Evolutionary conservation across 1,284 basidiomycete genomes (phyloP), one percentile per base, ranked within the genome.

Genomic region (Leccinum fuscescens): DNA sequence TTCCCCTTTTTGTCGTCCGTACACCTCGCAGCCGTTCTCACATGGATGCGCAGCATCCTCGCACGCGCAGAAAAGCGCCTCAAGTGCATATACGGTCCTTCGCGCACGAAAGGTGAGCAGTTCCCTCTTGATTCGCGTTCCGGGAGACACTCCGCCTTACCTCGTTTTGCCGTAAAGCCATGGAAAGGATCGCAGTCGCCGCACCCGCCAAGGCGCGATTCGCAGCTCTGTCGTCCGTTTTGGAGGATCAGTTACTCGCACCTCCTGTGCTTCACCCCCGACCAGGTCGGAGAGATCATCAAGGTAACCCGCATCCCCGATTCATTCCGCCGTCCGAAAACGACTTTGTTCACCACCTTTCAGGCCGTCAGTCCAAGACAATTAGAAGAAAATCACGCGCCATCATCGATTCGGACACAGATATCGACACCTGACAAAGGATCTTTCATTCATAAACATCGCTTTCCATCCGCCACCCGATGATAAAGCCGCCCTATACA

Each of bases 21-120:
- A 6, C n/a, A 24, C 37, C 9, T 22, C 12, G 12, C n/a, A 3
- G 17, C 29, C 50, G 8, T 65, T 56, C 55, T 60, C 53, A 64
- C 55, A 42, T 15, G 5, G 49, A 42, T 57, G 46, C 12, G 39
- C 61, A 74, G 70, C 51, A 51, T 75, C 46, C 12, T 72, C 22
- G 56, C 58, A 42, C 62, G 68, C 51, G 62, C 73, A 2, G 44
- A 63, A 57, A 56, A 57, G 51, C 73, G 70, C 3, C 63, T 72
- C 14, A 57, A 67, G 54, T 61, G 56, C 15, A 62, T 72, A 59
- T 75, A 75, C 44, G 66, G 69, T 3, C 54, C 60, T 17, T 72
- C 61, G 3, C 42, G 62, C 42, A 56, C 59, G 7, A 61, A 63
- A 54, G 66, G 69, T 58, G 46, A 56, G 60, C n/a, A 27, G 6